These are phyloP conservation scores for Didymella segeticola DNA, from an alignment of 2,329 filamentous ascomycete genomes.

Conservation along the genomic window DNA sequence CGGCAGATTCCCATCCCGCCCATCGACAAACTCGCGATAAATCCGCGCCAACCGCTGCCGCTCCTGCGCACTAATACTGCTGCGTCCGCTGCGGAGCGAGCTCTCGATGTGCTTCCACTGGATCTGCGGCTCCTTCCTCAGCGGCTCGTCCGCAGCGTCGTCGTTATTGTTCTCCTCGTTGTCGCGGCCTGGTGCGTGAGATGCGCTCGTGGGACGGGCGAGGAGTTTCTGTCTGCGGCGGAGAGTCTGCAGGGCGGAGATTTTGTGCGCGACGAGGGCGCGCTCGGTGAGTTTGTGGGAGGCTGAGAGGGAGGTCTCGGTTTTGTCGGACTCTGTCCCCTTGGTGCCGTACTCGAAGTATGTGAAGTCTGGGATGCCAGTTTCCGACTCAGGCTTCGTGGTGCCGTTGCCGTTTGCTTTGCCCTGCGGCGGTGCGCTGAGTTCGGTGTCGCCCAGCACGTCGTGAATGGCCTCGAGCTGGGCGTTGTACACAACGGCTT, in stretches of 20 bases:
- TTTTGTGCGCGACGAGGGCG: constrained; percentile 79
- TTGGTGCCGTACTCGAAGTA: constrained; percentile 81
- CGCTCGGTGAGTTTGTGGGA: constrained; percentile 73
- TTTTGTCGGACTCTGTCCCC: constrained; percentile 46
- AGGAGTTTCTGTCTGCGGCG: constrained; percentile 68
- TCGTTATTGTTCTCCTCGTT: constrained; percentile 17
- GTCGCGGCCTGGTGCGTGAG: neutral
- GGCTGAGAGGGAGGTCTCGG: constrained; percentile 52
- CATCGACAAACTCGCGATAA: constrained; percentile 91
- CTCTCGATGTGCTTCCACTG: constrained; percentile 82
- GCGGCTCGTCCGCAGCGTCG: constrained; percentile 52
- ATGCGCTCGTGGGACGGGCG: constrained; percentile 27
- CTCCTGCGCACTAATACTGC: constrained; percentile 84
- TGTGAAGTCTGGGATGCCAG: constrained; percentile 45
- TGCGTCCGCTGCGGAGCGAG: constrained; percentile 76
- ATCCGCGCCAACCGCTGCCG: constrained; percentile 76
- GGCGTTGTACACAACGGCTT: constrained; percentile 94
- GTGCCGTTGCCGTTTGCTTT: constrained; percentile 21
- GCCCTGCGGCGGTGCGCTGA: constrained; percentile 36
- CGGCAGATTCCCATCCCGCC: constrained; percentile 92
- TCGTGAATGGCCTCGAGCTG: constrained; percentile 98
- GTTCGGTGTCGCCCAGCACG: constrained; percentile 69
- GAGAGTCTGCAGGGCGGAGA: constrained; percentile 77
- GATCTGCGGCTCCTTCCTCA: constrained; percentile 75
- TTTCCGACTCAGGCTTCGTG: too few species aligned